These are phyloP conservation scores for Saturnispora quitensis DNA, from an alignment of 805 yeast species.

Conservation along the genomic window DNA sequence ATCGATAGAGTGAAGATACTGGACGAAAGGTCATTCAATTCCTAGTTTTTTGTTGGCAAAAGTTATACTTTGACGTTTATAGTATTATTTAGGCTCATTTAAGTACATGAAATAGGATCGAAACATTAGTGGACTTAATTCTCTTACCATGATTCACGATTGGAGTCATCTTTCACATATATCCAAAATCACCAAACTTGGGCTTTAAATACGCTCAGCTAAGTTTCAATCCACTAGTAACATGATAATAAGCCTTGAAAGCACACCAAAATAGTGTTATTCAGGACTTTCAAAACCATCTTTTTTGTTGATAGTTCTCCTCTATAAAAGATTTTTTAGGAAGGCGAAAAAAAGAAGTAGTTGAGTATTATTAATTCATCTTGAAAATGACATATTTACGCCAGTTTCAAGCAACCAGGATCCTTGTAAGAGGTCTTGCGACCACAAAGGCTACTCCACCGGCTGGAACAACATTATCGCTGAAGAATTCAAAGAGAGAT, in stretches of 20 bases:
- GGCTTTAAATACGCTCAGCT: background rate
- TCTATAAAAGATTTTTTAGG: background rate
- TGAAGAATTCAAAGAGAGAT: slow-evolving; percentile 37
- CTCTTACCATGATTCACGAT: background rate
- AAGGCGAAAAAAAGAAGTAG: background rate
- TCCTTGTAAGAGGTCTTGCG: slow-evolving; percentile 1
- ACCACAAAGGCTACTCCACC: slow-evolving; percentile 29
- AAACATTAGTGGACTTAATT: background rate
- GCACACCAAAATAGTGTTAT: background rate
- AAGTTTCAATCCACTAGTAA: too few species aligned
- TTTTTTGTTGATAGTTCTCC: background rate
- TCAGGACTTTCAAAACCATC: background rate
- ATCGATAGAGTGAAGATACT: too few species aligned
- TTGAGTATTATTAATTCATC: background rate
- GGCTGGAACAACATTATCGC: slow-evolving; percentile 35
- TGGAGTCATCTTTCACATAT: background rate
- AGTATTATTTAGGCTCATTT: too few species aligned
- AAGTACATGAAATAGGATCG: background rate
- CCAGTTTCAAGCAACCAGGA: background rate
- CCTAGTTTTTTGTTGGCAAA: too few species aligned
- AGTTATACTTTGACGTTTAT: too few species aligned
- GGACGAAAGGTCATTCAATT: too few species aligned
- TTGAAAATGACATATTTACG: slow-evolving; percentile 3
- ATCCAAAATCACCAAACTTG: background rate
- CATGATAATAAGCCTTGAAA: background rate